These are phyloP conservation scores for Backusella psychrophila DNA, from an alignment of 192 early-diverging fungal genomes.

Conservation along the genomic window DNA sequence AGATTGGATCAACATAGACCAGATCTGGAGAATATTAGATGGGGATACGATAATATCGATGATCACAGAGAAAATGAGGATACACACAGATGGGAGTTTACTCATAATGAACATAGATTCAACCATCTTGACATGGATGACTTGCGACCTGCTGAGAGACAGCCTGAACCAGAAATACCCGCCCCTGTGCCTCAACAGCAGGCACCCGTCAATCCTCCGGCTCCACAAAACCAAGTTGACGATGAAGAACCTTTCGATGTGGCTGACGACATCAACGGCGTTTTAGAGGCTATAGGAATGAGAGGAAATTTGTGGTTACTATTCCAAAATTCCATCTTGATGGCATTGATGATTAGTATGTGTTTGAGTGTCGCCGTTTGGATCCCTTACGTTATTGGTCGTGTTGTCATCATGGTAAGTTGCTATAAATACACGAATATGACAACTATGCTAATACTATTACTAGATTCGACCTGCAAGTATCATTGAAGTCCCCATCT, in stretches of 20 bases:
- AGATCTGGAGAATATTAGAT: neutral
- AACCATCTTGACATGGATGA: neutral
- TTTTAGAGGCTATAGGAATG: slow-evolving; percentile 91
- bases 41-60: neutral
- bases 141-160: neutral
- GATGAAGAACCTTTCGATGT: slow-evolving; percentile 49
- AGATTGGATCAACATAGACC: neutral
- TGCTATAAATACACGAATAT: neutral
- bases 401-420: slow-evolving; percentile 44
- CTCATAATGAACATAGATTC: neutral
- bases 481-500: slow-evolving; percentile 50
- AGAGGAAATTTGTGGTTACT: slow-evolving; percentile 80
- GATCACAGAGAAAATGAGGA: neutral
- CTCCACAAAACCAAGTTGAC: slow-evolving; percentile 8
- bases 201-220: neutral
- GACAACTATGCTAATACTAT: neutral
- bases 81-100: neutral
- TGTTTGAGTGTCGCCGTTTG: slow-evolving; percentile 70
- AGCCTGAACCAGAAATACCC: neutral
- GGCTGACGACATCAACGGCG: slow-evolving; percentile 69
- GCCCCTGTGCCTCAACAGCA: neutral
- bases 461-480: slow-evolving; percentile 48
- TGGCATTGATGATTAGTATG: slow-evolving; percentile 68
- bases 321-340: slow-evolving; percentile 78
- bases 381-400: slow-evolving; percentile 72